Conservation (phyloP, 441 rosid species). For the Pelargonium cotyledonis region DNA sequence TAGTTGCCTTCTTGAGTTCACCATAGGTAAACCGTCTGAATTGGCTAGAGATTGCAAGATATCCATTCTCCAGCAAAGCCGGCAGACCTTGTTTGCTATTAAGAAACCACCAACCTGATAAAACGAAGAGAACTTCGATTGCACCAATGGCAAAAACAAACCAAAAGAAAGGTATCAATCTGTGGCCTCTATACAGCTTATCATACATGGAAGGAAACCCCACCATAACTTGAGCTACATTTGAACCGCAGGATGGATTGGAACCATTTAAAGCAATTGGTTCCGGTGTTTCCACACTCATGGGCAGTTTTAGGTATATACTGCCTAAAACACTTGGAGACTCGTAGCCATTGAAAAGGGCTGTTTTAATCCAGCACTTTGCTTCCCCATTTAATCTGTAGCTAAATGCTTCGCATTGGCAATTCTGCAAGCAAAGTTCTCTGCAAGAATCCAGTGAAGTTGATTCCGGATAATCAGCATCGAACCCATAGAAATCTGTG, state of each 20-base stretch:
- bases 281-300: constrained; percentile 11
- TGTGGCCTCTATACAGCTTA: constrained; percentile 14
- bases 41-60: neutral
- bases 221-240: neutral
- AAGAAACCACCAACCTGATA: constrained; percentile 30
- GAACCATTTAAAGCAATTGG: constrained; percentile 7
- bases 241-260: neutral
- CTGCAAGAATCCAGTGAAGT: constrained; percentile 24
- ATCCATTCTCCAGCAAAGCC: constrained; percentile 21
- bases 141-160: constrained; percentile 35
- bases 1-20: neutral
- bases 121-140: constrained; percentile 27
- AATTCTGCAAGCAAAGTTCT: constrained; percentile 30
- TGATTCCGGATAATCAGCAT: constrained; percentile 11
- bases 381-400: constrained; percentile 29
- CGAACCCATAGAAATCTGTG: constrained; percentile 38
- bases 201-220: constrained; percentile 26
- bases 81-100: constrained; percentile 16
- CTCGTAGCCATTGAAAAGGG: constrained; percentile 30
- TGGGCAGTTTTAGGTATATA: constrained; percentile 33
- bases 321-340: constrained; percentile 26
- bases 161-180: constrained; percentile 34
- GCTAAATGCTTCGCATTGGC: constrained; percentile 34
- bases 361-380: constrained; percentile 22
- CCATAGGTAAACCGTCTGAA: neutral